phyloP scores from a whole-genome alignment of 768 basidiomycete genomes.

The Leccinum rimulosum region DNA sequence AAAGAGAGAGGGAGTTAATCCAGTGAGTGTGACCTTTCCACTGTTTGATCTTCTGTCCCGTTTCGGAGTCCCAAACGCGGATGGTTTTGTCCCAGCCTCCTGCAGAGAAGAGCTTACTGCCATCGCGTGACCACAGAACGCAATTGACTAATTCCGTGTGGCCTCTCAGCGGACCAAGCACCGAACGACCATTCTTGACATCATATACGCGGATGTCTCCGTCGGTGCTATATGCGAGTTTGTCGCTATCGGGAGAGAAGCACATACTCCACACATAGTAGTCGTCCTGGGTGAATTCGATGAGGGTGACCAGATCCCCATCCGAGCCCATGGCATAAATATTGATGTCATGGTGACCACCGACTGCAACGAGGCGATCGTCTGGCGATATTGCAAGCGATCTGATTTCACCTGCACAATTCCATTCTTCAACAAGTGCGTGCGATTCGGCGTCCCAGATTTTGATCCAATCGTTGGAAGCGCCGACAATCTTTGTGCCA shows the following conservation, averaged over 20 bases:
- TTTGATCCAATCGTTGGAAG: not conserved
- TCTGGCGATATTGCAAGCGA: not conserved
- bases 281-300: no score
- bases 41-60: not conserved
- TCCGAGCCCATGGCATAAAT: not conserved
- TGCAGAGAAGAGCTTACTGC: not conserved
- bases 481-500: not conserved
- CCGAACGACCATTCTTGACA: not conserved
- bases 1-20: not conserved
- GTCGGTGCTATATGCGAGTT: not conserved
- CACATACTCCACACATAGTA: not conserved
- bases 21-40: no score
- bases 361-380: not conserved
- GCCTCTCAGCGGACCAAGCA: not conserved
- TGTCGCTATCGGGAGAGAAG: not conserved
- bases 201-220: not conserved
- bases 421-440: not conserved
- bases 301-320: no score
- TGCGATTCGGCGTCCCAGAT: not conserved
- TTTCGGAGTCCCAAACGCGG: not conserved
- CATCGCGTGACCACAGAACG: not conserved
- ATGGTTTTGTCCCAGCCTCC: not conserved
- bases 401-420: accelerated
- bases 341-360: no score
- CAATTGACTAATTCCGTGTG: accelerated